Evolutionary conservation across 2,329 filamentous ascomycete genomes (phyloP), one percentile per base, ranked within the genome.

Genomic region (Boeremia exigua): DNA sequence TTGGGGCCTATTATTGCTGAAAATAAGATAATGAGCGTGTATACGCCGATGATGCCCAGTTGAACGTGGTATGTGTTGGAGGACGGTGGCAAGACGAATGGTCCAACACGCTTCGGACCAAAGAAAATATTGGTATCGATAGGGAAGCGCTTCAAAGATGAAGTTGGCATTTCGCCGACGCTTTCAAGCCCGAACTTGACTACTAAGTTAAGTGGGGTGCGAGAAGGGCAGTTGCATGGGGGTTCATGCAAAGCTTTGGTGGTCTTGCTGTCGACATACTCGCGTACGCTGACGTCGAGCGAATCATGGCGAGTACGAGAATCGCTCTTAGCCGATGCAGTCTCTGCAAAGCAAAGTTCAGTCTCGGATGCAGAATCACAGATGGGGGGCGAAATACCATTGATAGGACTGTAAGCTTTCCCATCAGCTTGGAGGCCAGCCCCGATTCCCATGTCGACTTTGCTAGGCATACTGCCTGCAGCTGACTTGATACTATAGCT

Each of bases 181-280:
- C 19, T 5, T 23, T 23, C 19, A 23, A 23, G 19, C 19, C 19
- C 19, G 19, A 23, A 23, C 19, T 23, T 23, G 19, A 23, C 19
- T 5, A 23, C 19, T 3, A 23, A 23, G 19, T 23, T 6, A 7
- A 30, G 3, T 9, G 29, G 11, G 29, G 15, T 9, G 15, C 33
- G 15, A 17, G 3, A 15, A 10, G 38, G 2, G 14, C 14, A 25
- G 8, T 25, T 27, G 25, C 12, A 15, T 4, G 23, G 11, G 42
- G 23, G 8, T 38, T 27, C 6, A 4, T 30, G 4, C 43, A 25
- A 1, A n/a, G 43, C 43, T 23, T 49, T 30, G 1, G 48, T 46
- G 19, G 58, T 56, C 55, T 62, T 56, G 42, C 45, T 56, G 2
- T 44, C 46, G 10, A 62, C 30, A 15, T 59, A 62, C 28, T 57